Evolutionary conservation across 2,329 filamentous ascomycete species (phyloP).

Genomic region (Basipetospora chlamydospora): DNA sequence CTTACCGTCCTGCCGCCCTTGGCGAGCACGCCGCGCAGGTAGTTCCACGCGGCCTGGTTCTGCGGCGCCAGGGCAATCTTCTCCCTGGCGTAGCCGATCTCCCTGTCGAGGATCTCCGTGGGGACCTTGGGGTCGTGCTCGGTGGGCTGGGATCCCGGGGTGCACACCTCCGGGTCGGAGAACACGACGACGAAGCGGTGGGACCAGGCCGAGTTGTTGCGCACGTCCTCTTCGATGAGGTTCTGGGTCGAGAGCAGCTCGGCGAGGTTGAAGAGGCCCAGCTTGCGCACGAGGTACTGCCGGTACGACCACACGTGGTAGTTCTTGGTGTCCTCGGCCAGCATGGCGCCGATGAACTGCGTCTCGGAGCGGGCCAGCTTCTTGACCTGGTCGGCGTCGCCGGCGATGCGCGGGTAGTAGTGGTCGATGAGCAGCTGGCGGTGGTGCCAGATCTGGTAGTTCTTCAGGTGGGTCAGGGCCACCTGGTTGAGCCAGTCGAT

Average conservation of each 20-base stretch:
- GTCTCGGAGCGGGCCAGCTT: constrained; percentile 50
- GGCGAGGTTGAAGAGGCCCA: constrained; percentile 55
- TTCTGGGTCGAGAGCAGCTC: constrained; percentile 59
- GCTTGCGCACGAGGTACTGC: constrained; percentile 50
- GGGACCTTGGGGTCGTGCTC: constrained; percentile 43
- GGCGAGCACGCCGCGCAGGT: constrained; percentile 60
- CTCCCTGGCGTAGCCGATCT: constrained; percentile 58
- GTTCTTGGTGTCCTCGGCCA: constrained; percentile 82
- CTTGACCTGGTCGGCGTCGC: constrained; percentile 39
- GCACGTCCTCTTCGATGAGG: constrained; percentile 65
- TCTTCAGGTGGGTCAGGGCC: constrained; percentile 76
- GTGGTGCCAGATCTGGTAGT: constrained; percentile 95
- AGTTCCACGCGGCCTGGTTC: constrained; percentile 92
- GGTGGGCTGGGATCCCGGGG: constrained; percentile 31
- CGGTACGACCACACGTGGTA: constrained; percentile 98
- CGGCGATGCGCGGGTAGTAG: constrained; percentile 44
- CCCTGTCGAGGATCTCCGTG: constrained; percentile 51
- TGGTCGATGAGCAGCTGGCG: constrained; percentile 50
- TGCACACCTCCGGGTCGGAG: constrained; percentile 38
- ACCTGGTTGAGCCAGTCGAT: constrained; percentile 75
- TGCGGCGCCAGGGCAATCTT: constrained; percentile 72
- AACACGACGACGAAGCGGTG: constrained; percentile 94
- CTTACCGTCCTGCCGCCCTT: constrained; percentile 43
- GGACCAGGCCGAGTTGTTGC: constrained; percentile 97
- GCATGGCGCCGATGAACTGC: constrained; percentile 65